phyloP scores from a whole-genome alignment of 805 yeast genomes.

The Starmerella kuoi region DNA sequence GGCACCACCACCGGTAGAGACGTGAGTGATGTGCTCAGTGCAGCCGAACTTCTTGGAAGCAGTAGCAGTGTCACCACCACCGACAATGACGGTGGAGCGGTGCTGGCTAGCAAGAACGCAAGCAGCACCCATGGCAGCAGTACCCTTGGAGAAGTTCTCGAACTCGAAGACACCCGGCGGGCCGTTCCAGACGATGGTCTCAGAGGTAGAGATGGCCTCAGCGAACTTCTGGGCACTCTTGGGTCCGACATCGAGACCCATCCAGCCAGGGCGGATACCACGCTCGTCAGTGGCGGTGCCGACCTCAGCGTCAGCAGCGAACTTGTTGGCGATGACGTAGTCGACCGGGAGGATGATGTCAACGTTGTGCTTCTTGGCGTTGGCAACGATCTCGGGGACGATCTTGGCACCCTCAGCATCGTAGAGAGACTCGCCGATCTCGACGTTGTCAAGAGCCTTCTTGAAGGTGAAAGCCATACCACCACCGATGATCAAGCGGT shows the following conservation, averaged over 20 bases:
- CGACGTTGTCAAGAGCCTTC: slow-evolving; percentile 74
- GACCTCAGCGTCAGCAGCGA: slow-evolving; percentile 79
- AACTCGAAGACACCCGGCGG: slow-evolving; percentile 99
- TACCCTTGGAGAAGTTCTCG: slow-evolving; percentile 81
- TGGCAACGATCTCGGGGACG: slow-evolving; percentile 81
- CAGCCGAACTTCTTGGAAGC: slow-evolving; percentile 96
- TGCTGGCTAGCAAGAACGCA: slow-evolving; percentile 72
- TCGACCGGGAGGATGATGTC: slow-evolving; percentile 90
- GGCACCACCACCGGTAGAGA: slow-evolving; percentile 99
- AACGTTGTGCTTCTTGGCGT: slow-evolving; percentile 93
- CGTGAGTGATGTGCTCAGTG: slow-evolving; percentile 92
- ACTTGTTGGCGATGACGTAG: slow-evolving; percentile 89
- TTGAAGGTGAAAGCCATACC: slow-evolving; percentile 99
- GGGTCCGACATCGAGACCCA: slow-evolving; percentile 95
- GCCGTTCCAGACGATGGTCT: slow-evolving; percentile 99
- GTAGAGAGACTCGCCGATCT: slow-evolving; percentile 83
- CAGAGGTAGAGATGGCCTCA: slow-evolving; percentile 76
- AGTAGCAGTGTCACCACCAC: slow-evolving; percentile 99
- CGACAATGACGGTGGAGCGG: slow-evolving; percentile 91
- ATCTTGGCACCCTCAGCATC: slow-evolving; percentile 93
- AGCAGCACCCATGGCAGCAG: slow-evolving; percentile 80
- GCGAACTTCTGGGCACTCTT: slow-evolving; percentile 69
- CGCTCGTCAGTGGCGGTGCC: slow-evolving; percentile 67
- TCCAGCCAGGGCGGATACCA: slow-evolving; percentile 91
- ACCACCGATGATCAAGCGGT: slow-evolving; percentile 91